Base-by-base conservation (phyloP, 192 early-diverging fungal genomes). In the Podochytrium sp. region DNA sequence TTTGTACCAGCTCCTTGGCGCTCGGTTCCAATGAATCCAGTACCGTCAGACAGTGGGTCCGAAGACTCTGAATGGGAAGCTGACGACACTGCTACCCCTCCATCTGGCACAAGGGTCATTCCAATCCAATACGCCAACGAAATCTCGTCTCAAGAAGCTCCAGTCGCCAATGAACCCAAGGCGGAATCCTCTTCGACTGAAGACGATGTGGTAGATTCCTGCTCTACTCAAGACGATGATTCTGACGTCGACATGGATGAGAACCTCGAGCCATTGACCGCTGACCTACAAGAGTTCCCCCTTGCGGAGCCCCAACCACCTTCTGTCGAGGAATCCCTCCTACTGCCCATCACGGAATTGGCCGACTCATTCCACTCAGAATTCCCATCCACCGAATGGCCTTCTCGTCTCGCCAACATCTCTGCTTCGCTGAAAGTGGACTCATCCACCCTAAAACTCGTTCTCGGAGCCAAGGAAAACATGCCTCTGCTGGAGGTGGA, bases 391-490 rank as follows among this genome's bases (percentile, higher is more conserved):
- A 20, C 14, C 25, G 27, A 57, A n/a, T 57, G 55, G 55, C 14
- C 20, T 0, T 20, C 55, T 12, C 14, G 18, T 57, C 55, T 57
- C 10, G 12, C 18, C 0, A 0, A 12, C 25, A 0, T 57, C 0
- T 57, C 55, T 10, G 18, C 7, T 23, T 23, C 42, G 4, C 64
- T 66, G 7, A 43, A 66, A 49, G 33, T 66, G 2, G 27, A 38
- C 18, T 12, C 34, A 38, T 16, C 3, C 18, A 57, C 55, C 14
- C 61, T 29, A 38, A 66, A 66, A 32, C 43, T 66, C 3, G 64
- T 51, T 1, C 27, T 32, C 12, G 64, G 64, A 10, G 40, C 42
- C 41, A 66, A 66, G 32, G 40, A 43, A 12, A 70, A 70, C 67
- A 42, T 38, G 5, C 30, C 14, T 1, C 30, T 70, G 2, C 33